These are phyloP conservation scores for Fagopyrum tataricum DNA, from an alignment of 148 eudicot genomes.

Conservation along the genomic window DNA sequence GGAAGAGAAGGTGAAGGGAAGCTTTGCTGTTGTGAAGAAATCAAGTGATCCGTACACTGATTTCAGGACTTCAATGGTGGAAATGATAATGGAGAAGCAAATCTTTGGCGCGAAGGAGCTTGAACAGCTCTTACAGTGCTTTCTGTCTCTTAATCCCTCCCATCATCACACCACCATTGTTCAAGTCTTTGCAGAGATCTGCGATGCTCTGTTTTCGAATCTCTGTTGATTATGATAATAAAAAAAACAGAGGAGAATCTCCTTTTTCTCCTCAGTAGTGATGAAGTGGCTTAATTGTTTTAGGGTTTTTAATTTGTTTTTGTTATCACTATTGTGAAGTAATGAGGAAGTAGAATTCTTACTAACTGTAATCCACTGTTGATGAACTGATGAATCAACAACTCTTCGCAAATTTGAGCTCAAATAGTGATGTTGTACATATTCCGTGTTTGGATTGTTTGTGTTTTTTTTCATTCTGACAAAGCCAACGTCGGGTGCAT, in stretches of 20 bases:
- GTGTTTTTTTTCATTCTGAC: neutral
- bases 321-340: neutral
- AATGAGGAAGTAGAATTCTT: neutral
- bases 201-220: constrained; percentile 56
- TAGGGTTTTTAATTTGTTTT: neutral
- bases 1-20: constrained; percentile 40
- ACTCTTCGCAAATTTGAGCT: neutral
- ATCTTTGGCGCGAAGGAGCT: constrained; percentile 46
- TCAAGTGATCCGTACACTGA: constrained; percentile 72
- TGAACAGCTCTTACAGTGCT: constrained; percentile 41
- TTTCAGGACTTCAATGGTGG: constrained; percentile 73
- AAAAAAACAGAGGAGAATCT: neutral
- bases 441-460: neutral
- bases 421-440: neutral
- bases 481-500: too few species aligned
- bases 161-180: constrained; percentile 58
- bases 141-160: constrained; percentile 52
- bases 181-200: constrained; percentile 63
- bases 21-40: constrained; percentile 59
- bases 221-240: constrained; percentile 12
- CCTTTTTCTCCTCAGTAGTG: neutral
- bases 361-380: constrained; percentile 13
- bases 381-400: constrained; percentile 1
- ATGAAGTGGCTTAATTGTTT: neutral
- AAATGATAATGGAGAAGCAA: constrained; percentile 69